Percentiles rank a stretch among this genome's conserved stretches.
Conservation (phyloP, 2,329 filamentous ascomycete species). For the Fusarium begoniae region DNA sequence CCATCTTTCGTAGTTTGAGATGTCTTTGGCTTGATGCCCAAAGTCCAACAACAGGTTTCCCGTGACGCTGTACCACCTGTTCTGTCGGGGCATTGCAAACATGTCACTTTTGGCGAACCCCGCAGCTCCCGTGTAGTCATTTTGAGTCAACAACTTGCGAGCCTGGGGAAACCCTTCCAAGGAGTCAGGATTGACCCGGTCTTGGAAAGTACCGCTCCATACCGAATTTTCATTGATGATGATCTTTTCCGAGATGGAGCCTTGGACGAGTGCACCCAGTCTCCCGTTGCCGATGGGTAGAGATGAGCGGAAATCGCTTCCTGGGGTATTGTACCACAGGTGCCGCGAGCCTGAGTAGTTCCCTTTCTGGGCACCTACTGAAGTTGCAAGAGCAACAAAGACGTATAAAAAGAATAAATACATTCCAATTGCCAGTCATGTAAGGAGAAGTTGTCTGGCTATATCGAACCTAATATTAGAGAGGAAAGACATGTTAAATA, state of each 20-base stretch:
- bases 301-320: background rate
- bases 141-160: background rate
- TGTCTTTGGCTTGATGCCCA: background rate
- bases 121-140: background rate
- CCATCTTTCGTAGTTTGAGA: background rate
- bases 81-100: background rate
- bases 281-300: background rate
- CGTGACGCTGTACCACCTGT: background rate
- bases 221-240: background rate
- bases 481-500: background rate
- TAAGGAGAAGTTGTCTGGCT: background rate
- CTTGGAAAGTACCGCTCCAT: background rate
- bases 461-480: fast-evolving
- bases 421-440: background rate
- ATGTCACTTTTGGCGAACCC: background rate
- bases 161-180: background rate
- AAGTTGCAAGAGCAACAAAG: fast-evolving
- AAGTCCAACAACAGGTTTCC: background rate
- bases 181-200: background rate
- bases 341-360: background rate
- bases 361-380: fast-evolving
- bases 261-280: background rate
- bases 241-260: background rate
- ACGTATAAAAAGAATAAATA: background rate
- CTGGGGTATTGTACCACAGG: background rate